Evolutionary conservation across 768 basidiomycete genomes (phyloP).

Genomic region (Kwoniella shandongensis): DNA sequence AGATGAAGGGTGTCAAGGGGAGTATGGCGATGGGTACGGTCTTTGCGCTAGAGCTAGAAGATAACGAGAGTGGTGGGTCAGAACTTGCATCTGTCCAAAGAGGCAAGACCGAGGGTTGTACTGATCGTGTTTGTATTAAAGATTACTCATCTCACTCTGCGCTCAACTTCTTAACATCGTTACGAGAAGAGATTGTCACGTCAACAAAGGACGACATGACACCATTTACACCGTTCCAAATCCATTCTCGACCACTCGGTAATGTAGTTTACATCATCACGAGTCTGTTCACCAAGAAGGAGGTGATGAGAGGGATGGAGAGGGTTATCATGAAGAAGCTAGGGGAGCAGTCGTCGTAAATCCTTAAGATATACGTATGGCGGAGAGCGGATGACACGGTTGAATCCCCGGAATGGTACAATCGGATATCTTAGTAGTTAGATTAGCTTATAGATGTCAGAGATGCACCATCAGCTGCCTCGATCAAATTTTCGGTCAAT

Average conservation of each 20-base stretch:
- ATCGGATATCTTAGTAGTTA: neutral
- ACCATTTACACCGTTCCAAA: conserved; percentile 63
- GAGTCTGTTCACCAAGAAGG: conserved; percentile 42
- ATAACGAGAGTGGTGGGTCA: conserved; percentile 53
- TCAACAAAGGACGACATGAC: conserved; percentile 51
- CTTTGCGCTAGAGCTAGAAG: conserved; percentile 68
- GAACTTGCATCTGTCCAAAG: neutral
- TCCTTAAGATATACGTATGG: too few species aligned
- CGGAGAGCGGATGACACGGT: neutral
- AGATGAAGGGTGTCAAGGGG: conserved; percentile 62
- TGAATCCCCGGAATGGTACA: neutral
- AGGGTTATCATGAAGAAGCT: conserved; percentile 60
- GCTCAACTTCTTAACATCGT: conserved; percentile 60
- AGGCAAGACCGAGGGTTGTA: neutral
- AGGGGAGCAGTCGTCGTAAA: neutral
- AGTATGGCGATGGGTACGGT: conserved; percentile 87
- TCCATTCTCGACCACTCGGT: conserved; percentile 86
- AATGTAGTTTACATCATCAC: conserved; percentile 58
- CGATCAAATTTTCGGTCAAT: too few species aligned
- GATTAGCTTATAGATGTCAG: neutral
- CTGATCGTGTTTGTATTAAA: conserved; percentile 25
- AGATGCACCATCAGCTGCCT: too few species aligned
- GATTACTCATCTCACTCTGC: conserved; percentile 67
- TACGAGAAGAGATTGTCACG: conserved; percentile 54
- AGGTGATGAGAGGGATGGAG: conserved; percentile 55